phyloP scores from a whole-genome alignment of 2,329 filamentous ascomycete species.

The Ophiostoma australiae region DNA sequence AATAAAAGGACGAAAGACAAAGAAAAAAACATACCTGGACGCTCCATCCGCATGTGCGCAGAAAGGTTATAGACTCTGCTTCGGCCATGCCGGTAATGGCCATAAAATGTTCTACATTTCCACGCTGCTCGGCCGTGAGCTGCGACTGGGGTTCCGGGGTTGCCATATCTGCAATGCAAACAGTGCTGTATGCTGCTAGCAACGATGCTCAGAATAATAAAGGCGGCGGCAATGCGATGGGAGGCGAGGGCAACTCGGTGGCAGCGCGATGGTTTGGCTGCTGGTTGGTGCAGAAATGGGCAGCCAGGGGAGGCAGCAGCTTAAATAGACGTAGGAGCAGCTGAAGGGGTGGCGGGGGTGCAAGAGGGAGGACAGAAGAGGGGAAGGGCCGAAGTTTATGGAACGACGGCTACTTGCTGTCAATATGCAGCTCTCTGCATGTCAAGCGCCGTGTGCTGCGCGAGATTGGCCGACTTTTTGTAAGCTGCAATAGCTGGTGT shows the following conservation, averaged over 20 bases:
- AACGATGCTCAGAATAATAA: background rate
- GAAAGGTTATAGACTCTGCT: slow-evolving; percentile 68
- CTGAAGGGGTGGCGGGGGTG: background rate
- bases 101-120: slow-evolving; percentile 80
- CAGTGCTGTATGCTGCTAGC: background rate
- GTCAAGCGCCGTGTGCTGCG: background rate
- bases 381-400: background rate
- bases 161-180: slow-evolving; percentile 17
- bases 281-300: background rate
- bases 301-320: background rate
- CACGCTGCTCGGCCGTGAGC: slow-evolving; percentile 72
- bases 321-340: background rate
- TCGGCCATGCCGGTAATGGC: slow-evolving; percentile 80
- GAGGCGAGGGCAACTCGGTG: too few species aligned
- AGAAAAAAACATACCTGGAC: slow-evolving; percentile 58
- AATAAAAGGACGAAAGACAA: too few species aligned
- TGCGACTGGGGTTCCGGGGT: slow-evolving; percentile 22
- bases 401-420: slow-evolving; percentile 6
- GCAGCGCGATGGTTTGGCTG: background rate
- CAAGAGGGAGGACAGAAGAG: background rate
- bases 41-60: slow-evolving; percentile 92
- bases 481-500: background rate
- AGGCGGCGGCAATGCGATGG: background rate
- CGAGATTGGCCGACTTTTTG: background rate
- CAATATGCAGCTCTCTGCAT: background rate